Evolutionary conservation across 1,284 basidiomycete species (phyloP), one percentile per base, ranked within the genome.

Genomic region (Naganishia sp.): DNA sequence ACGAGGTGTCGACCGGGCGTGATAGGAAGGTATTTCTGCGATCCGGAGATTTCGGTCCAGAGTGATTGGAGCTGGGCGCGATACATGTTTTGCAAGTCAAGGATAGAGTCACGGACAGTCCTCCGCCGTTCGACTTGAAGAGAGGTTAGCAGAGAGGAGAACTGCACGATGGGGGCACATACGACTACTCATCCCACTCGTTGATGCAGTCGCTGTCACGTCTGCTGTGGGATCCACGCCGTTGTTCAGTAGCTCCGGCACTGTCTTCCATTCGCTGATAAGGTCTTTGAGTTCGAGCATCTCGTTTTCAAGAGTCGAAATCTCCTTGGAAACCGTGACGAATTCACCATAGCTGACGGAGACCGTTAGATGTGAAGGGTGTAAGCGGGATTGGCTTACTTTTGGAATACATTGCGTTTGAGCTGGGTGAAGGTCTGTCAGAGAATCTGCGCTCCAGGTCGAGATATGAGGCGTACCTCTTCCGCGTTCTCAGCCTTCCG

Each of bases 221-320:
- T 53, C 69, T n/a, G 53, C 60, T 32, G 50, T 53, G 0, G 50
- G 61, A 35, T 63, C 61, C 3, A 63, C 50, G 6, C 51, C 52
- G 28, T 63, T 63, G 28, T 63, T 42, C 47, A 97, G 84, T 15
- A 93, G 84, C n/a, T 91, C 91, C 0, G 94, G 94, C 83, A 96
- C 92, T 56, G 86, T 87, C 77, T 93, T 94, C 90, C 94, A 99
- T 75, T 99, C 96, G 17, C 88, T 88, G 1, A 99, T 83, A 3
- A 90, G 85, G 67, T 95, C 92, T 76, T 97, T 98, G 76, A 99
- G 86, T 75, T 98, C 94, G 43, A 98, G 85, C 90, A 98, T 92
- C 77, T 98, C 94, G 76, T 95, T 97, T 81, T 99, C 95, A 13
- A 99, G 84, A 0, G 90, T 90, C 7, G 91, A 90, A 53, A 99